Conservation (phyloP, 2,329 filamentous ascomycete species). For the Rasamsonia emersonii region DNA sequence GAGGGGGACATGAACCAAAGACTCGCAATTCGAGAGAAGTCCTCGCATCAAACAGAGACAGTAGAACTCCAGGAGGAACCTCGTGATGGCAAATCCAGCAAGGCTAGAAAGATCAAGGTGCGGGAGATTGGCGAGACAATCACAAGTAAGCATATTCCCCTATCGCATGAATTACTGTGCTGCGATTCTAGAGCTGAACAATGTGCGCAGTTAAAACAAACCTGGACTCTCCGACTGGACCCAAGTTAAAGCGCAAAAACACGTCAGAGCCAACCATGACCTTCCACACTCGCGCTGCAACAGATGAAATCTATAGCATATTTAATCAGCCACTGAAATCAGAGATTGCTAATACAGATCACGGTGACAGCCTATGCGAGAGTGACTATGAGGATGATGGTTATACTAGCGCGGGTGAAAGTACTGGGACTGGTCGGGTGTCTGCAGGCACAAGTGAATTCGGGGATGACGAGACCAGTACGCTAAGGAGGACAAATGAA, state of each 20-base stretch:
- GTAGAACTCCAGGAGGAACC: slow-evolving; percentile 13
- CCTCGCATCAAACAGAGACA: slow-evolving; percentile 10
- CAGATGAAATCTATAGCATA: slow-evolving; percentile 94
- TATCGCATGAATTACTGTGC: neutral
- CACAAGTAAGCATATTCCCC: slow-evolving; percentile 57
- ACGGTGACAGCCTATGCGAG: slow-evolving; percentile 55
- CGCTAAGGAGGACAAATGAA: slow-evolving; percentile 32
- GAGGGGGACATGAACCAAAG: slow-evolving; percentile 24
- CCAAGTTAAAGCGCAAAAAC: slow-evolving; percentile 72
- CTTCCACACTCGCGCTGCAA: slow-evolving; percentile 86
- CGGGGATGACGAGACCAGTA: slow-evolving; percentile 48
- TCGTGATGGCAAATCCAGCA: slow-evolving; percentile 27
- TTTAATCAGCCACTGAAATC: slow-evolving; percentile 76
- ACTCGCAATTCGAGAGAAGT: slow-evolving; percentile 18
- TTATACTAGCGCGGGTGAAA: slow-evolving; percentile 80
- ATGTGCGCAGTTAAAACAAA: slow-evolving; percentile 72
- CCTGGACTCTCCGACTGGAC: slow-evolving; percentile 77
- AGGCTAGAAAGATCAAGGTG: slow-evolving; percentile 63
- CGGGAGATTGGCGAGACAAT: slow-evolving; percentile 80
- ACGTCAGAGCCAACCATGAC: slow-evolving; percentile 91
- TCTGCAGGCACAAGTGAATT: slow-evolving; percentile 57
- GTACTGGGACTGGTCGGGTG: slow-evolving; percentile 66
- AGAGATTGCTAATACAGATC: slow-evolving; percentile 36
- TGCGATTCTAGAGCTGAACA: slow-evolving; percentile 24
- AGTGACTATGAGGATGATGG: slow-evolving; percentile 60